Percentiles rank a stretch among this genome's conserved stretches.
These are phyloP conservation scores for Lactarius deliciosus DNA, from an alignment of 768 basidiomycete genomes.

Conservation along the genomic window DNA sequence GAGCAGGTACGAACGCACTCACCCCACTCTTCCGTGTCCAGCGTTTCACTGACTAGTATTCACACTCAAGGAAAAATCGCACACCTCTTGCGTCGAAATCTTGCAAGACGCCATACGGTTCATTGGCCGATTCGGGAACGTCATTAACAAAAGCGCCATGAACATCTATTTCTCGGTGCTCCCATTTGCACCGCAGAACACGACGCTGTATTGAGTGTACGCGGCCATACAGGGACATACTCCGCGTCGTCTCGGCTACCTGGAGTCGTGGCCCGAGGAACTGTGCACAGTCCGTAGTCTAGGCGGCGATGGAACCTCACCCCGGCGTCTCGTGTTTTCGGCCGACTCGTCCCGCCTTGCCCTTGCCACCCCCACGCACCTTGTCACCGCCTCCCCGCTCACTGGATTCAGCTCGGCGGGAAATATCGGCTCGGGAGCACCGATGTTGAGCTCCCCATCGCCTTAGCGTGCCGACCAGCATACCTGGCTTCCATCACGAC, in stretches of 20 bases:
- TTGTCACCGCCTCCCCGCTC: slow-evolving; percentile 9
- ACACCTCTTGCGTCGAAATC: slow-evolving; percentile 9
- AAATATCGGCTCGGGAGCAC: slow-evolving; percentile 11
- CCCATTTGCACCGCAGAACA: slow-evolving; percentile 20
- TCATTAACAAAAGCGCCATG: slow-evolving; percentile 18
- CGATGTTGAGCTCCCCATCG: slow-evolving; percentile 10
- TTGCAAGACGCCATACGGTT: slow-evolving; percentile 21
- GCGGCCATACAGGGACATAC: slow-evolving; percentile 20
- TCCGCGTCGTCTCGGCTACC: slow-evolving; percentile 32
- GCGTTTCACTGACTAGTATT: background rate
- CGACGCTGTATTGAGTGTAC: slow-evolving; percentile 21
- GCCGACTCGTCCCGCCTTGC: slow-evolving; percentile 9
- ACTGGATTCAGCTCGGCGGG: slow-evolving; percentile 18
- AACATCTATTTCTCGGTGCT: slow-evolving; percentile 19
- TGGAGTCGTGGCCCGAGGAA: slow-evolving; percentile 29
- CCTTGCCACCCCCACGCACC: slow-evolving; percentile 12
- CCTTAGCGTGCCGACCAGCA: slow-evolving; percentile 11
- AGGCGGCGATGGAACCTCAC: slow-evolving; percentile 1
- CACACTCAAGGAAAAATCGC: background rate
- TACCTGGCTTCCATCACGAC: slow-evolving; percentile 13
- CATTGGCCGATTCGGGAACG: slow-evolving; percentile 17
- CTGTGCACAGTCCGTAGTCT: slow-evolving; percentile 19
- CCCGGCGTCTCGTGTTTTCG: slow-evolving; percentile 17
- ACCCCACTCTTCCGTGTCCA: background rate
- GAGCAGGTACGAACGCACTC: slow-evolving; percentile 3